Base-by-base conservation (phyloP, 202 grass and related monocot genomes). In the Zoysia matrella region DNA sequence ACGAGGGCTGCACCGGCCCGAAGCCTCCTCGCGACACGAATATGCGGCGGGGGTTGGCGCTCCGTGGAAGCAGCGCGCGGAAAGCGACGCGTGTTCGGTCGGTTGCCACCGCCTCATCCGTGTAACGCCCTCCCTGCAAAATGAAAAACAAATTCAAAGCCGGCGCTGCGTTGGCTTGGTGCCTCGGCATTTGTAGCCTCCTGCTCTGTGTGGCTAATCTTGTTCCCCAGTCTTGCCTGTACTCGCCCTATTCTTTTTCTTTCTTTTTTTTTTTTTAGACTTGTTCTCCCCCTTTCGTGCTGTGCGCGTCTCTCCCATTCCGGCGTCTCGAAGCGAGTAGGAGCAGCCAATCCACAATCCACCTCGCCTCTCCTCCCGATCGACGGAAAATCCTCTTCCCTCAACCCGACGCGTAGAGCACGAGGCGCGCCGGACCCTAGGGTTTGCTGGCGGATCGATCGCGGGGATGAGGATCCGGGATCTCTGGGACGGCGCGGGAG, bases 391-490 rank as follows among this genome's bases (percentile, higher is more conserved):
- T 76, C 57, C 14, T 43, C 11, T 45, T 30, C 22, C 22, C 22
- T 30, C 22, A 30, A 30, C 22, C 22, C 22, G 22, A 30, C 48
- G 22, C 22, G 22, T 30, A 30, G 22, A 30, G 22, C 22, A 30
- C 68, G 65, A 22, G 43, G 72, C 41, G 72, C n/a, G 71, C 50
- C 47, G 54, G 72, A 49, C 71, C 58, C 54, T 76, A 71, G 78
- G 84, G 72, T 69, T 79, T 56, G 63, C 36, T 43, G 64, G 42
- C 9, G 16, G 43, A 67, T 61, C 16, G 6, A 3, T 76, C 55
- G 64, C 60, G 67, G 57, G 68, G 40, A 90, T 90, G 88, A 83
- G 74, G 74, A 90, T 90, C 52, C 7, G 62, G 47, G 88, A 86
- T 50, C 75, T 79, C 68, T 79, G 74, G 22, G 79, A 86, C n/a